Evolutionary conservation across 2,329 filamentous ascomycete genomes (phyloP).

Genomic region (Lecanicillium sp.): DNA sequence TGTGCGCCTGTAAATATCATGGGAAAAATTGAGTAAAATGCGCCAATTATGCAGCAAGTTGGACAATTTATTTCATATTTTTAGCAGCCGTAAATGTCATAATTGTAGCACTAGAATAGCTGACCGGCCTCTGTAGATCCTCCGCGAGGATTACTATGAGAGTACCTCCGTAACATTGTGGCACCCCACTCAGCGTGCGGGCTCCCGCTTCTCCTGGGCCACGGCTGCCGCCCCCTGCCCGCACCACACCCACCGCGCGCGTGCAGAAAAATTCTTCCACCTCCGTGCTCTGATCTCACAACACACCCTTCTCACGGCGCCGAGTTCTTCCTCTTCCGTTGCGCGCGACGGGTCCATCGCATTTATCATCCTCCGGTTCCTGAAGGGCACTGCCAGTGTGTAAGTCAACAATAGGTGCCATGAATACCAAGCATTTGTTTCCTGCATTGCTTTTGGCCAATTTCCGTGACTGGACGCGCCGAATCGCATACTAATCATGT

Average conservation of each 20-base stretch:
- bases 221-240: background rate
- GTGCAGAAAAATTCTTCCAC: constrained; percentile 16
- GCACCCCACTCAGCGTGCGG: too few relatives aligned
- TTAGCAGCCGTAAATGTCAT: too few relatives aligned
- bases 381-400: constrained; percentile 21
- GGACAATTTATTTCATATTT: too few relatives aligned
- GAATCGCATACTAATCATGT: constrained; percentile 6
- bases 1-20: too few relatives aligned
- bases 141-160: too few relatives aligned
- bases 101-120: too few relatives aligned
- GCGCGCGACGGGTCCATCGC: constrained; percentile 29
- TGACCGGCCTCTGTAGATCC: too few relatives aligned
- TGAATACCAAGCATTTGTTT: constrained; percentile 1
- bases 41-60: too few relatives aligned
- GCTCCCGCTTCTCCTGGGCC: too few relatives aligned
- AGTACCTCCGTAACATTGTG: too few relatives aligned
- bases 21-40: too few relatives aligned
- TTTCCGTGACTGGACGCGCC: constrained; percentile 1
- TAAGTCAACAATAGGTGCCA: constrained; percentile 21
- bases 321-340: constrained; percentile 43
- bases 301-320: constrained; percentile 17
- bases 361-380: constrained; percentile 34
- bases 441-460: background rate
- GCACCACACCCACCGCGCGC: background rate
- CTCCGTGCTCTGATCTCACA: constrained; percentile 13